Percentiles rank a stretch among this genome's conserved stretches.
phyloP scores from a whole-genome alignment of 306 rosid species.

The Astragalus membranaceus region DNA sequence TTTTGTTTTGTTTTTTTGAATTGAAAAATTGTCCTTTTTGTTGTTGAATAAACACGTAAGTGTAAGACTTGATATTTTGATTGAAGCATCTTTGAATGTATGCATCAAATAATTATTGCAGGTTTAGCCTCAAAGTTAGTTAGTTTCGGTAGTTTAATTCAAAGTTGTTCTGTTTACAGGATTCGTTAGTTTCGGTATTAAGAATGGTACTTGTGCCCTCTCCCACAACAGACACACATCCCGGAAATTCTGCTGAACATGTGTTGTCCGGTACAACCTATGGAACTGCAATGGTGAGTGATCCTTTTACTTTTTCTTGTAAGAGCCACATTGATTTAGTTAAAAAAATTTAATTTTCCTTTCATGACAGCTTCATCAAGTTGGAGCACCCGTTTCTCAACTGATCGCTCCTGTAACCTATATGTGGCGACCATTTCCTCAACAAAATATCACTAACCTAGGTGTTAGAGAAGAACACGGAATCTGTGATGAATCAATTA shows the following conservation, averaged over 20 bases:
- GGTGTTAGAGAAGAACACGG: slow-evolving; percentile 5
- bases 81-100: neutral
- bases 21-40: neutral
- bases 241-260: slow-evolving; percentile 26
- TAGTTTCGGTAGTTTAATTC: neutral
- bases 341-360: neutral
- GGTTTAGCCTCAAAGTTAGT: neutral
- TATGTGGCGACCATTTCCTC: slow-evolving; percentile 61
- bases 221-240: slow-evolving; percentile 16
- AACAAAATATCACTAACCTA: slow-evolving; percentile 12
- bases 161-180: slow-evolving; percentile 34
- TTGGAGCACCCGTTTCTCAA: slow-evolving; percentile 45
- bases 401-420: slow-evolving; percentile 73
- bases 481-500: slow-evolving; percentile 1
- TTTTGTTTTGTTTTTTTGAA: neutral
- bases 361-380: slow-evolving; percentile 55
- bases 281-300: slow-evolving; percentile 69
- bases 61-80: neutral
- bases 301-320: neutral
- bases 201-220: slow-evolving; percentile 56
- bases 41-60: neutral
- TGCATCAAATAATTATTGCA: neutral
- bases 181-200: slow-evolving; percentile 46
- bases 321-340: neutral
- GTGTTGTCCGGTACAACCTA: slow-evolving; percentile 45